These are phyloP conservation scores for Rugonectria rugulosa DNA, from an alignment of 2,329 filamentous ascomycete genomes.

Conservation along the genomic window DNA sequence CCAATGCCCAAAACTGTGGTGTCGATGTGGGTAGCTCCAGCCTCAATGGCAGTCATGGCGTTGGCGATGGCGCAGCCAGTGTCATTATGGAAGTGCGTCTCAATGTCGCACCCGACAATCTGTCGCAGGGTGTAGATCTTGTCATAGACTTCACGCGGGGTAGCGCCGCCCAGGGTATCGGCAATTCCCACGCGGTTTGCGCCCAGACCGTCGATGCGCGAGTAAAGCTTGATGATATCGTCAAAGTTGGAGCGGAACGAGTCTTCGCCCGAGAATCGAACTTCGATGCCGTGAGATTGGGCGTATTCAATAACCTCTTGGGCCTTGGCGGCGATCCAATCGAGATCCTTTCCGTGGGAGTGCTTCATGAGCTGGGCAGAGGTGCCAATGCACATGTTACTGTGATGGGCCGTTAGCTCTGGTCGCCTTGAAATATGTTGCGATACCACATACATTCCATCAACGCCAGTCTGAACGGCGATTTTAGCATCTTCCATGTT, in stretches of 20 bases:
- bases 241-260: slow-evolving; percentile 82
- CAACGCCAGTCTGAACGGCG: slow-evolving; percentile 81
- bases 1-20: slow-evolving; percentile 84
- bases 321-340: slow-evolving; percentile 75
- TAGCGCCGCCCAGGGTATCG: slow-evolving; percentile 71
- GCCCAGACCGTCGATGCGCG: slow-evolving; percentile 81
- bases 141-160: slow-evolving; percentile 88
- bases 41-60: slow-evolving; percentile 86
- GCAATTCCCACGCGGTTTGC: slow-evolving; percentile 80
- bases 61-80: slow-evolving; percentile 92
- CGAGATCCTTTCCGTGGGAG: slow-evolving; percentile 90
- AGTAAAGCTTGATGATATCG: slow-evolving; percentile 83
- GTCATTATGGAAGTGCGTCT: slow-evolving; percentile 73
- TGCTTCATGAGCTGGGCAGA: slow-evolving; percentile 84
- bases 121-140: slow-evolving; percentile 60
- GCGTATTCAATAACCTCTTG: slow-evolving; percentile 44
- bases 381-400: slow-evolving; percentile 83
- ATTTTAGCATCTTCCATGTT: slow-evolving; percentile 66
- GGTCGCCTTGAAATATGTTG: too few relatives aligned
- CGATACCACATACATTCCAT: slow-evolving; percentile 19
- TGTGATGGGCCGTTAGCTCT: slow-evolving; percentile 3
- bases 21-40: slow-evolving; percentile 83
- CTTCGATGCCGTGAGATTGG: slow-evolving; percentile 36
- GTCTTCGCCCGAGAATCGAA: slow-evolving; percentile 73
- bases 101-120: slow-evolving; percentile 71